Evolutionary conservation across 306 rosid genomes (phyloP).

Genomic region (Citrullus amarus): DNA sequence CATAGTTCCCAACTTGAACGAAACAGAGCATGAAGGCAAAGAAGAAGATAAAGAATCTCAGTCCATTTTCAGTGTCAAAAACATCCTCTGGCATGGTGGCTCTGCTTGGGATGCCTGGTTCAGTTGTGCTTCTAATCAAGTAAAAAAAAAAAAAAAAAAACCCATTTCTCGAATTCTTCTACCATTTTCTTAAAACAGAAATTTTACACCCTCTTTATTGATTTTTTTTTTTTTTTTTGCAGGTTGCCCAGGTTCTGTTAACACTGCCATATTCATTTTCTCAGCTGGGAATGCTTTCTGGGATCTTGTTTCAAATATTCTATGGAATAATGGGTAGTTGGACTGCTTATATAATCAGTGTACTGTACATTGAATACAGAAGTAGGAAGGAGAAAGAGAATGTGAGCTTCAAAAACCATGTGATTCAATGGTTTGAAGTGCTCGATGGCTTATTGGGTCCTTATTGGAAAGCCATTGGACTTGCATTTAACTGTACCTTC

Average conservation of each 20-base stretch:
- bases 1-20: slow-evolving; percentile 55
- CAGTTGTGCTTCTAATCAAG: slow-evolving; percentile 98
- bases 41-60: slow-evolving; percentile 26
- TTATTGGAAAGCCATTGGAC: slow-evolving; percentile 79
- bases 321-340: slow-evolving; percentile 90
- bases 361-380: slow-evolving; percentile 84
- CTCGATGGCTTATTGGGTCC: slow-evolving; percentile 91
- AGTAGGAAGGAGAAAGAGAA: slow-evolving; percentile 88
- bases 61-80: slow-evolving; percentile 43
- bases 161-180: not conserved
- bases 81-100: slow-evolving; percentile 88
- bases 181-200: not conserved
- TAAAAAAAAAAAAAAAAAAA: slow-evolving; percentile 4
- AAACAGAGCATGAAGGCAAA: slow-evolving; percentile 38
- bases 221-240: not conserved
- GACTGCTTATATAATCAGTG: slow-evolving; percentile 94
- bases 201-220: not conserved
- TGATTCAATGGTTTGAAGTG: slow-evolving; percentile 99
- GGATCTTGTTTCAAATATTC: slow-evolving; percentile 67
- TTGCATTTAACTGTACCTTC: slow-evolving; percentile 94
- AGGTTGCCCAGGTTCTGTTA: slow-evolving; percentile 93
- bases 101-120: slow-evolving; percentile 98
- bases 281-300: slow-evolving; percentile 84
- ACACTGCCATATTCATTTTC: slow-evolving; percentile 94
- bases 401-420: slow-evolving; percentile 82